Evolutionary conservation across 202 grass and related monocot species (phyloP).

Genomic region (Saccharum hybrid): DNA sequence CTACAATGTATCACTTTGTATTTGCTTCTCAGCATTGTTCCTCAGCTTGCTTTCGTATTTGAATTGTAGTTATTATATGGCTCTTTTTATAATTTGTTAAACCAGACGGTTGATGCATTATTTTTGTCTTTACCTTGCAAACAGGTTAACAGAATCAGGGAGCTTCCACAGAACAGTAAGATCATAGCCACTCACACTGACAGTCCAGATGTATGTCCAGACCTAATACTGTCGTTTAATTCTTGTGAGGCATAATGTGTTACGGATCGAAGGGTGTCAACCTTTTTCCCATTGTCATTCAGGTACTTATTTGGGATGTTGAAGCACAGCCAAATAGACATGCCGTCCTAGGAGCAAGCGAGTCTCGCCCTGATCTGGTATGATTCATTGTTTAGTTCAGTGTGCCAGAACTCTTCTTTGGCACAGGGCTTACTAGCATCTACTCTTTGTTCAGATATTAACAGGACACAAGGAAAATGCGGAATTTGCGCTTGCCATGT

Average conservation of each 20-base stretch:
- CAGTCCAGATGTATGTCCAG: constrained; percentile 84
- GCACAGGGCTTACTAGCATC: constrained; percentile 37
- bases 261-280: constrained; percentile 15
- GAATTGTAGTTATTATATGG: neutral
- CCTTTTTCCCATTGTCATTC: constrained; percentile 32
- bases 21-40: neutral
- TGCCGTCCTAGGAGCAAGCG: constrained; percentile 66
- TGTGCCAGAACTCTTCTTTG: neutral
- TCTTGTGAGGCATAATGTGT: constrained; percentile 5
- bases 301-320: constrained; percentile 95
- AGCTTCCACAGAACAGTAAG: constrained; percentile 90
- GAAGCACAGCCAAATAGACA: constrained; percentile 87
- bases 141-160: constrained; percentile 97
- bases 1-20: neutral
- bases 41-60: constrained; percentile 35
- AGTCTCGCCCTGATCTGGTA: constrained; percentile 87
- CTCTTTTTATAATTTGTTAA: neutral
- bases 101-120: constrained; percentile 23
- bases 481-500: constrained; percentile 90
- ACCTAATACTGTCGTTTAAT: constrained; percentile 8
- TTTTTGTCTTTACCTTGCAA: constrained; percentile 33
- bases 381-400: constrained; percentile 36
- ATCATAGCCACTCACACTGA: constrained; percentile 96
- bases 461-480: constrained; percentile 92
- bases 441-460: constrained; percentile 66